Evolutionary conservation across 371 early-diverging fungal species (phyloP).

Genomic region (Haplosporangium sp.): DNA sequence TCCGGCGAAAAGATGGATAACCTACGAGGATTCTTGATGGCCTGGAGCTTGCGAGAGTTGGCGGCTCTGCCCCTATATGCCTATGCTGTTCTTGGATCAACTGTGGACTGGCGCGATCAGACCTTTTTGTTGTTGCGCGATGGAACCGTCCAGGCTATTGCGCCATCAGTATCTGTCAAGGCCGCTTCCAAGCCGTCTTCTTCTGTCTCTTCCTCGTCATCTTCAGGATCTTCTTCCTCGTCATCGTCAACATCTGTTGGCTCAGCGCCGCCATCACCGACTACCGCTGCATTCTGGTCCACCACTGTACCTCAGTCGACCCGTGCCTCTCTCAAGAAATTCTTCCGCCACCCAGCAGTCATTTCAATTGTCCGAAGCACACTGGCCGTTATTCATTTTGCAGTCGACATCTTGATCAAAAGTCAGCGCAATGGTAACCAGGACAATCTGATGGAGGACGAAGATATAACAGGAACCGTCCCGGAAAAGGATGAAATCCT

Average conservation of each 20-base stretch:
- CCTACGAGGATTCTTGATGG: slow-evolving; percentile 56
- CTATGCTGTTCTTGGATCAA: slow-evolving; percentile 83
- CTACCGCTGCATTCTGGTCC: slow-evolving; percentile 45
- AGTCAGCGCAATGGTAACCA: slow-evolving; percentile 55
- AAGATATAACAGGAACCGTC: background rate
- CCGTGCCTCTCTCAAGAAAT: slow-evolving; percentile 44
- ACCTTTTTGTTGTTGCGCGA: slow-evolving; percentile 64
- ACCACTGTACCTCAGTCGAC: slow-evolving; percentile 51
- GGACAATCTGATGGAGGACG: slow-evolving; percentile 17
- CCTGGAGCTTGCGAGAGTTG: slow-evolving; percentile 84
- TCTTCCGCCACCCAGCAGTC: slow-evolving; percentile 50
- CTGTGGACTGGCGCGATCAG: slow-evolving; percentile 89
- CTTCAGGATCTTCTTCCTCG: slow-evolving; percentile 3
- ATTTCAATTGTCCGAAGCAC: slow-evolving; percentile 42
- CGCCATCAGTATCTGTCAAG: slow-evolving; percentile 13
- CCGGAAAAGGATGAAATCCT: slow-evolving; percentile 29
- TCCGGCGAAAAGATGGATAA: slow-evolving; percentile 55
- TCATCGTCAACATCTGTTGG: slow-evolving; percentile 15
- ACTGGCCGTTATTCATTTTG: slow-evolving; percentile 49
- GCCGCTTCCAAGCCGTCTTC: slow-evolving; percentile 11
- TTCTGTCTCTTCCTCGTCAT: slow-evolving; percentile 2
- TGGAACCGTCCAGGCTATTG: slow-evolving; percentile 65
- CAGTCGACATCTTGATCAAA: slow-evolving; percentile 55
- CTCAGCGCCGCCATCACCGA: slow-evolving; percentile 31
- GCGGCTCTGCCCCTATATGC: slow-evolving; percentile 85